Evolutionary conservation across 1,284 basidiomycete species (phyloP), one percentile per base, ranked within the genome.

Genomic region (Pyrrhoderma noxium): DNA sequence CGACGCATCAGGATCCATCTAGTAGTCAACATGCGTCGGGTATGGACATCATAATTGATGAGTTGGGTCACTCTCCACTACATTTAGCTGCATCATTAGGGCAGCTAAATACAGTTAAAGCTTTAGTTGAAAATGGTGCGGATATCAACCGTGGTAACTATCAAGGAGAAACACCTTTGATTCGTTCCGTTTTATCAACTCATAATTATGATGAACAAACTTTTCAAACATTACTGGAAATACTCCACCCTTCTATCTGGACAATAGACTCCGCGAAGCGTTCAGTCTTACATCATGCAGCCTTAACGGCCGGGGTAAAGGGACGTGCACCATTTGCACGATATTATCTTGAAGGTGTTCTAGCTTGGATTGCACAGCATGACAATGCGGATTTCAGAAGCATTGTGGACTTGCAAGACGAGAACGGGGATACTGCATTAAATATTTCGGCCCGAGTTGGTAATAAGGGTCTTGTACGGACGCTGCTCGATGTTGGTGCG

Each of bases 361-460:
- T 98, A 60, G 79, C 87, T 59, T 89, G 83, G 81, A 80, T 93
- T 59, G 87, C 82, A 34, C 75, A 83, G 53, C 72, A 82, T 54
- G 78, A 85, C 59, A 76, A 75, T 9, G 82, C 82, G 1, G 83
- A 86, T 52, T 89, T 94, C 63, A 77, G 78, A 61, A 83, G 79
- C 8, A 69, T 98, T 37, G 81, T 99, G 13, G 92, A 99, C 67
- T 73, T 96, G 37, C 92, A 94, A 67, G 96, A 99, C 65, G 84
- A 92, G 57, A 86, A 98, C 65, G 96, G 96, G 0, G 96, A 99
- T 64, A 98, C 96, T 0, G 91, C 93, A 3, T 67, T 99, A 58
- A 96, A 95, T 67, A 91, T 97, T 58, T 92, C 94, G 11, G 94
- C 96, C 0, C 73, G 96, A 47, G 85, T 98, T 0, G 96, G 96